Base-by-base conservation (phyloP, 225 moss, liverwort and hornwort genomes). In the Pseudisothecium myosuroides region DNA sequence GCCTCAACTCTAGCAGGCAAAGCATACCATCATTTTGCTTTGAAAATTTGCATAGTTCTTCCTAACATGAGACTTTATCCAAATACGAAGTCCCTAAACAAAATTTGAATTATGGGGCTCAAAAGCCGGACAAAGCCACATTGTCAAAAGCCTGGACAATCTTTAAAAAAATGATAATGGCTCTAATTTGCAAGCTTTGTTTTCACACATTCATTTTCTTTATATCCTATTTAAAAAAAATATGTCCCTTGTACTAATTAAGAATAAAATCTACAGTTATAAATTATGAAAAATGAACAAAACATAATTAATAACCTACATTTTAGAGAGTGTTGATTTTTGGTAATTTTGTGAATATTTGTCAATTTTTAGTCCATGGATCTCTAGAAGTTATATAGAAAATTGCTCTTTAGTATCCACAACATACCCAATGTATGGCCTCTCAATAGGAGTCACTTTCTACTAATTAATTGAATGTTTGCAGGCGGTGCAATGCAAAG, bases 191-290 rank as follows among this genome's bases (percentile, higher is more conserved):
- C 0, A 39, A 4, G 13, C 24, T 39, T 39, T 23, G 4, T 14
- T 69, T 0, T 69, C 10, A 22, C 13, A 39, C 7, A 14, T 24
- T 8, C 14, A 39, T 39, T 69, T 39, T 23, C 4, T 2, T 36
- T 2, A 8, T 1, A 8, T 4, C 7, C 39, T 0, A 39, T 0
- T 39, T 39, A 24, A 13, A 39, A 23, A 34, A 8, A 7, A 24
- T 39, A 4, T 14, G 14, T 14, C 24, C 23, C 24, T 24, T 69
- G 1, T 8, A 14, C 24, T 24, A 69, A 7, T 69, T 0, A 39
- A 69, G 2, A 39, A 69, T 24, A 69, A 37, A 7, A 14, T 23
- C 1, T 13, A 7, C 7, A 1, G 2, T 68, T 13, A 22, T 1
- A 68, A n/a, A n/a, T n/a, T 37, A 7, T 14, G 13, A 14, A n/a